phyloP scores from a whole-genome alignment of 2,329 filamentous ascomycete genomes.

The Aspergillus novoparasiticus region DNA sequence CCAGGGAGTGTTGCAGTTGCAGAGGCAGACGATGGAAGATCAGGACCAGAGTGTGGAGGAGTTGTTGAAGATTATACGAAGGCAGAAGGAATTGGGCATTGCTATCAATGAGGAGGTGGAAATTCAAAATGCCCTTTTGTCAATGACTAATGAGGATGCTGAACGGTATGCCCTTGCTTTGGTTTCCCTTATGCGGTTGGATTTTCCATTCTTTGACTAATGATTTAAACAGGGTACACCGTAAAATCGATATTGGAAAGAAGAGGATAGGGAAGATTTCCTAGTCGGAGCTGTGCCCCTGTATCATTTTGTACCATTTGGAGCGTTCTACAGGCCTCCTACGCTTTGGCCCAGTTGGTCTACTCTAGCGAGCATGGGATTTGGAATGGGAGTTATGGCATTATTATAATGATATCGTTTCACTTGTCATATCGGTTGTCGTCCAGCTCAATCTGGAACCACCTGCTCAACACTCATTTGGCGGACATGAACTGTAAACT shows the following conservation, averaged over 20 bases:
- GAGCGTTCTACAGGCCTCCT: background rate
- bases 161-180: slow-evolving; percentile 42
- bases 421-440: background rate
- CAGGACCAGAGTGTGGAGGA: slow-evolving; percentile 64
- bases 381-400: slow-evolving; percentile 1
- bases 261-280: slow-evolving; percentile 52
- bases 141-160: slow-evolving; percentile 61
- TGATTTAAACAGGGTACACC: slow-evolving; percentile 36
- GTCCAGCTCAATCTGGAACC: background rate
- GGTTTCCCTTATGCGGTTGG: slow-evolving; percentile 1
- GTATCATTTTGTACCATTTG: background rate
- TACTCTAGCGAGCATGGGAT: slow-evolving; percentile 8
- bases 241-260: slow-evolving; percentile 51
- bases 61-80: slow-evolving; percentile 58
- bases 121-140: slow-evolving; percentile 63
- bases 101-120: slow-evolving; percentile 65
- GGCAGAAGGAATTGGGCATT: slow-evolving; percentile 64
- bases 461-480: slow-evolving; percentile 9
- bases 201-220: slow-evolving; percentile 18
- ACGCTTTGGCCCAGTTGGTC: background rate
- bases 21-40: slow-evolving; percentile 63
- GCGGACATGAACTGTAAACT: slow-evolving; percentile 13
- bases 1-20: slow-evolving; percentile 63
- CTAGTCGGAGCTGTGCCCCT: slow-evolving; percentile 22
- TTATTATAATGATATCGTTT: slow-evolving; percentile 4